These are phyloP conservation scores for Pyropia haitanensis DNA, from an alignment of 23 red algal genomes.

Conservation along the genomic window DNA sequence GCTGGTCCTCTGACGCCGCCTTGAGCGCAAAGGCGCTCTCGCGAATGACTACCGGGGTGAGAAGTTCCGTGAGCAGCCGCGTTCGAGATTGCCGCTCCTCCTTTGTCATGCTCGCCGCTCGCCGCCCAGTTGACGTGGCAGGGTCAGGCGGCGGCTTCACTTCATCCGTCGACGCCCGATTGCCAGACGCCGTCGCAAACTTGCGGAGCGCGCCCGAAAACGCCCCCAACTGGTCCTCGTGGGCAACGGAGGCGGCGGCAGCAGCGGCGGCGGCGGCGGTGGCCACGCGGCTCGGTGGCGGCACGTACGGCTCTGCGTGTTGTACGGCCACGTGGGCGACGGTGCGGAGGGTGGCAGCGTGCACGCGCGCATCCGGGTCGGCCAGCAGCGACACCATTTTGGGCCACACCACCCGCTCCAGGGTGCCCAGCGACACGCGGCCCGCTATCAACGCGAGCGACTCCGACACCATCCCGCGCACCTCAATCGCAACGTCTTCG, in stretches of 20 bases:
- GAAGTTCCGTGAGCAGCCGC: neutral
- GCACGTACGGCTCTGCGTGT: neutral
- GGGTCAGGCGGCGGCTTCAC: no score
- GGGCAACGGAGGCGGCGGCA: no score
- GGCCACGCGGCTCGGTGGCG: neutral
- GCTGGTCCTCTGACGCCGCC: slow-evolving; percentile 5
- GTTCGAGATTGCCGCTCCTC: neutral
- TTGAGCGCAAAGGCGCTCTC: neutral
- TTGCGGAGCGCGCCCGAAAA: no score
- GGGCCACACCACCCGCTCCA: slow-evolving; percentile 5
- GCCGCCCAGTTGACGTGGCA: no score
- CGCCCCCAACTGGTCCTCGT: no score
- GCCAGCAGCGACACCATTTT: neutral
- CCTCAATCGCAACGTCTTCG: slow-evolving; percentile 1
- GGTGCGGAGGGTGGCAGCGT: neutral
- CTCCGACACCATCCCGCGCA: slow-evolving; percentile 7
- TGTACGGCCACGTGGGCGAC: slow-evolving; percentile 2
- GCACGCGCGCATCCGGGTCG: slow-evolving; percentile 2
- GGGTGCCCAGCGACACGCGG: neutral
- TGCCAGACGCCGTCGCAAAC: no score
- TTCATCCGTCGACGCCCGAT: no score
- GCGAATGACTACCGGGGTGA: neutral
- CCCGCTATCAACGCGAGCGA: slow-evolving; percentile 1
- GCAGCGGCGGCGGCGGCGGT: no score
- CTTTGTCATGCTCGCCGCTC: no score